Evolutionary conservation across 305 asterid species (phyloP), one percentile per base, ranked within the genome.

Genomic region (Fraxinus dipetala): DNA sequence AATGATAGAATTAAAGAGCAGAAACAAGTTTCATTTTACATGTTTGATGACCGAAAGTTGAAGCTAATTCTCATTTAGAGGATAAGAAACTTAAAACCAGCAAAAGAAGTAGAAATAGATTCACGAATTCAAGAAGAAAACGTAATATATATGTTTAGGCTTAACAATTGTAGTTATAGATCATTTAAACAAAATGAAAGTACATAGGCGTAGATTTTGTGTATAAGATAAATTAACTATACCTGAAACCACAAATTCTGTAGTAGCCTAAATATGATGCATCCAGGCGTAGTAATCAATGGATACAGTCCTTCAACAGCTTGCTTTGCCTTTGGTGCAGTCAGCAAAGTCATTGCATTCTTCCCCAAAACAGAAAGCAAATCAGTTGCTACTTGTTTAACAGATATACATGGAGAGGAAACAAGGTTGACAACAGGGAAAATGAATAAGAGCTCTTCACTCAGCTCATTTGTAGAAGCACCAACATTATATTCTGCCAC

Each of bases 341-440:
- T 70, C 81, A 89, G 87, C 73, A 90, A 78, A 87, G 81, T 82
- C 72, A 81, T 82, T 54, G 94, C 91, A 79, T 82, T 85, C 85
- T 90, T 92, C 89, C 90, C 94, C 89, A 96, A 82, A 81, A 88
- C 73, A 83, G 89, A 87, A 80, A 96, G 96, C 78, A 93, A 82
- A 83, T 86, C 90, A 72, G 85, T 81, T 73, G 98, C 95, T 43
- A 84, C 89, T 88, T 89, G 90, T 88, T 96, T 96, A 81, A 92
- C 89, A 75, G 87, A 88, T 87, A 83, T 90, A 80, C 93, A 90
- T 80, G 99, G 97, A 81, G 97, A 94, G 59, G 98, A 90, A 72
- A 91, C 90, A 85, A 96, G 92, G 82, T 91, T 95, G 87, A 94
- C 91, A 82, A 90, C 92, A 36, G 99, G 99, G 83, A 96, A 93